phyloP scores from a whole-genome alignment of 1,284 basidiomycete genomes.

The Porodaedalea pini region DNA sequence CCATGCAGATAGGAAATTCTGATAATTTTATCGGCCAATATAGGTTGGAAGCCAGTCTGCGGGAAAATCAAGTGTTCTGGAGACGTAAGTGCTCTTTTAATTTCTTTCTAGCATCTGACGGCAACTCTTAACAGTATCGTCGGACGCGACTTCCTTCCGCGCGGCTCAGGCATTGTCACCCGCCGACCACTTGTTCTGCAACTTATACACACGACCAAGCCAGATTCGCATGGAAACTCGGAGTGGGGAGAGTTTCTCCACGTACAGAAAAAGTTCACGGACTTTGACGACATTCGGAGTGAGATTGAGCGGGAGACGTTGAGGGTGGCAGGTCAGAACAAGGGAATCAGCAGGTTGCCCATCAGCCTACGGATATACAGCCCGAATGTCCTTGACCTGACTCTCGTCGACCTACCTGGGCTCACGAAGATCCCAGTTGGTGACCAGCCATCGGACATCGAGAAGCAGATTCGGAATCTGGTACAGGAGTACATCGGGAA shows the following conservation, averaged over 20 bases:
- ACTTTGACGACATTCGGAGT: constrained; percentile 89
- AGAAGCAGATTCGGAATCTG: constrained; percentile 91
- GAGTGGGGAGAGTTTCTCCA: constrained; percentile 99
- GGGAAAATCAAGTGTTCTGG: constrained; percentile 82
- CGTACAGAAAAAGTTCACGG: constrained; percentile 92
- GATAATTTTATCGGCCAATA: not conserved
- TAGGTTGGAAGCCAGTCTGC: constrained; percentile 85
- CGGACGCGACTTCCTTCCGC: constrained; percentile 92
- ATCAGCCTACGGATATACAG: constrained; percentile 95
- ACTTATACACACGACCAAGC: constrained; percentile 82
- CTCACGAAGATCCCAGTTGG: constrained; percentile 67
- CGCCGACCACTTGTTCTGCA: constrained; percentile 93
- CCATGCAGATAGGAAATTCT: not conserved
- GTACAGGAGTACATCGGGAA: constrained; percentile 95
- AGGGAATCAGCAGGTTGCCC: constrained; percentile 94
- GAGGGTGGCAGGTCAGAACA: constrained; percentile 97
- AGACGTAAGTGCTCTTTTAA: constrained; percentile 56
- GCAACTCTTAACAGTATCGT: constrained; percentile 64
- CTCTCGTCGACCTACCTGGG: constrained; percentile 93
- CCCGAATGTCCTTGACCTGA: constrained; percentile 92
- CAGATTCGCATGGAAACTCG: constrained; percentile 46
- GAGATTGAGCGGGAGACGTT: constrained; percentile 99
- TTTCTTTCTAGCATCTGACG: not conserved
- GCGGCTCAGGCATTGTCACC: constrained; percentile 93
- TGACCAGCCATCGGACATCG: constrained; percentile 92